phyloP scores from a whole-genome alignment of 257 asterid genomes.

The Linderniella brevidens region DNA sequence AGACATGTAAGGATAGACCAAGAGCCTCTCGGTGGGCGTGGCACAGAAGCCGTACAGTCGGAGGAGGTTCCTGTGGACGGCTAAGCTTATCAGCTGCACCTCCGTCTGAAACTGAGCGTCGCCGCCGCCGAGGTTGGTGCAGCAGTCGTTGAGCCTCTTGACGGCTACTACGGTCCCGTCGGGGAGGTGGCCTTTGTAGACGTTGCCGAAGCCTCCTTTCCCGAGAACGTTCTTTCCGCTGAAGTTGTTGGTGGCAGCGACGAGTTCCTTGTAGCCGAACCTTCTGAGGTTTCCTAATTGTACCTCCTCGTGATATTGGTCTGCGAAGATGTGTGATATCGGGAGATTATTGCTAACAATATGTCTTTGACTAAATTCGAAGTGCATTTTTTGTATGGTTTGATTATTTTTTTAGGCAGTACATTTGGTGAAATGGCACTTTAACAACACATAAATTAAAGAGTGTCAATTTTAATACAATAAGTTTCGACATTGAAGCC shows the following conservation, averaged over 20 bases:
- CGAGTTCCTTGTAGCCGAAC: conserved; percentile 69
- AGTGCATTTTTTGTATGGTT: too few relatives aligned
- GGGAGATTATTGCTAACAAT: not conserved
- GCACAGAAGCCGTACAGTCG: conserved; percentile 69
- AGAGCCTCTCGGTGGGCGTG: conserved; percentile 59
- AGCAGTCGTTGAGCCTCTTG: conserved; percentile 73
- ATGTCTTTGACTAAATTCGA: too few relatives aligned
- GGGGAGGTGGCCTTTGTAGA: conserved; percentile 72
- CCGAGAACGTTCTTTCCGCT: conserved; percentile 82
- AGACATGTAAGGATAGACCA: conserved; percentile 86
- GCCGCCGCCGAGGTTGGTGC: conserved; percentile 1
- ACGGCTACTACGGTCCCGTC: conserved; percentile 83
- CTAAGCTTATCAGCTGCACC: conserved; percentile 85
- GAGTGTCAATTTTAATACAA: too few relatives aligned
- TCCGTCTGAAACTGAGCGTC: conserved; percentile 83
- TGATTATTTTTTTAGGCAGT: too few relatives aligned
- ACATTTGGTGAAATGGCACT: too few relatives aligned
- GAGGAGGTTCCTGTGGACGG: conserved; percentile 82
- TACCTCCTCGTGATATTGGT: conserved; percentile 50
- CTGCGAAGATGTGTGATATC: conserved; percentile 20
- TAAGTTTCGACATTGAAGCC: too few relatives aligned
- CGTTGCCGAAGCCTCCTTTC: conserved; percentile 86
- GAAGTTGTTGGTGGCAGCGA: conserved; percentile 69
- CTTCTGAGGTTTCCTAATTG: conserved; percentile 70
- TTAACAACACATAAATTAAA: too few relatives aligned